These are phyloP conservation scores for Ceraceosorus bombacis DNA, from an alignment of 1,284 basidiomycete species.

Conservation along the genomic window DNA sequence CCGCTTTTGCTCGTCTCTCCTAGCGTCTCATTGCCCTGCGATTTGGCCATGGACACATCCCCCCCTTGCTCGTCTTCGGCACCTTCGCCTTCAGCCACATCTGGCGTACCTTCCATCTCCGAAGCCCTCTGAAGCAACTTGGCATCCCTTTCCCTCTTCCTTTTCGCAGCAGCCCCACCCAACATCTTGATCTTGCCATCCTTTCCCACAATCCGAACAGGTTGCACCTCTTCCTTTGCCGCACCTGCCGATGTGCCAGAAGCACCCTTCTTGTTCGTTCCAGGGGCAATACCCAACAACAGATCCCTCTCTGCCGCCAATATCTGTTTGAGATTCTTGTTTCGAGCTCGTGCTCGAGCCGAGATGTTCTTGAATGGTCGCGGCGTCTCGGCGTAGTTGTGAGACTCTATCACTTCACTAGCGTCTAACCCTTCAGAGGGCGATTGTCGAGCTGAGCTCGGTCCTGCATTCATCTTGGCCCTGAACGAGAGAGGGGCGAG, in stretches of 20 bases:
- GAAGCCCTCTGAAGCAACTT: too few relatives aligned
- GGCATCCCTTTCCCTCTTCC: too few relatives aligned
- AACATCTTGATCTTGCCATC: background rate
- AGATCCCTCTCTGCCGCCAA: slow-evolving; percentile 11
- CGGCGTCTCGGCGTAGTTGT: slow-evolving; percentile 8
- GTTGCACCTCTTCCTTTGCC: background rate
- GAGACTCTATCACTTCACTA: background rate
- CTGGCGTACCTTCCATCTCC: too few relatives aligned
- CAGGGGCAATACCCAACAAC: background rate
- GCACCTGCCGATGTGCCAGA: slow-evolving; percentile 3
- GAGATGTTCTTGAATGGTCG: slow-evolving; percentile 11
- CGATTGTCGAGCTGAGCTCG: too few relatives aligned
- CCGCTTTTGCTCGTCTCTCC: too few relatives aligned
- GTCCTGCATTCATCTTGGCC: too few relatives aligned
- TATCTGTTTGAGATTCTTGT: slow-evolving; percentile 13
- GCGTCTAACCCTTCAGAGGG: too few relatives aligned
- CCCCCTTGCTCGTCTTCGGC: background rate
- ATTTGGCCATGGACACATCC: background rate
- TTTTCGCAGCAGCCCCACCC: background rate
- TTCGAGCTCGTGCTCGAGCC: background rate
- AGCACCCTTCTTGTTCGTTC: background rate
- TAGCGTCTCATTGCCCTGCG: too few relatives aligned
- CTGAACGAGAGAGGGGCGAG: too few relatives aligned
- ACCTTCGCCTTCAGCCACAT: background rate
- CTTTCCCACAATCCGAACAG: background rate